These are phyloP conservation scores for Chytriomyces confervae DNA, from an alignment of 192 early-diverging fungal species.

Conservation along the genomic window DNA sequence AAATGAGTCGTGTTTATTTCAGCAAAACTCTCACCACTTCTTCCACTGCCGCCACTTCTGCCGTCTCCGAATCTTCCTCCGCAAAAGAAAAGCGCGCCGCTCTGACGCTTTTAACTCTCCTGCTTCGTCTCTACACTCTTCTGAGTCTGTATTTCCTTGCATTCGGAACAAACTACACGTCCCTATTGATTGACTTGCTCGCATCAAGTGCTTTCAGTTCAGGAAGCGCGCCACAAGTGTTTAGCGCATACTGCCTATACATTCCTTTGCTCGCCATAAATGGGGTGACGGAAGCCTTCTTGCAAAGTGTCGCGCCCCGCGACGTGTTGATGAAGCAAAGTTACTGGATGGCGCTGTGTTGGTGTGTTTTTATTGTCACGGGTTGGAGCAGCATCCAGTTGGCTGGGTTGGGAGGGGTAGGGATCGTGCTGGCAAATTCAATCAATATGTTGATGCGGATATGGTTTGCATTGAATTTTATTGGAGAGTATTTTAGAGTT, in stretches of 20 bases:
- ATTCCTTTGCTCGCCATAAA: slow-evolving; percentile 94
- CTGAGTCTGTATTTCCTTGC: slow-evolving; percentile 77
- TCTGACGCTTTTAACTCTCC: slow-evolving; percentile 33
- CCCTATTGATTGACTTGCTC: slow-evolving; percentile 68
- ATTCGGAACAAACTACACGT: slow-evolving; percentile 85
- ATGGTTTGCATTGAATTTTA: slow-evolving; percentile 70
- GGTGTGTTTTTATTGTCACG: slow-evolving; percentile 66
- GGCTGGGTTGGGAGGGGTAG: slow-evolving; percentile 70
- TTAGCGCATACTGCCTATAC: slow-evolving; percentile 86
- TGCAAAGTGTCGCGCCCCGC: slow-evolving; percentile 82
- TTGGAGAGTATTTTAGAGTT: slow-evolving; percentile 59
- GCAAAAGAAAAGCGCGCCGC: slow-evolving; percentile 3
- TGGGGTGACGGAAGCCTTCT: slow-evolving; percentile 92
- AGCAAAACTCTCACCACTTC: slow-evolving; percentile 63
- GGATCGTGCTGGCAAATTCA: slow-evolving; percentile 86
- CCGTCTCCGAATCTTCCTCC: background rate
- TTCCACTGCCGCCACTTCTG: background rate
- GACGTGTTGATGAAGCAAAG: slow-evolving; percentile 66
- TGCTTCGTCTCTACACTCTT: slow-evolving; percentile 67
- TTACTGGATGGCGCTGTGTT: slow-evolving; percentile 77
- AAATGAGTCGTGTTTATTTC: slow-evolving; percentile 85
- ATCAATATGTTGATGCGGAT: slow-evolving; percentile 84
- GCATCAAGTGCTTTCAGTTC: slow-evolving; percentile 58
- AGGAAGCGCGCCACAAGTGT: slow-evolving; percentile 49
- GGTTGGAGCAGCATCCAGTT: slow-evolving; percentile 67